Evolutionary conservation across 2,329 filamentous ascomycete species (phyloP).

Genomic region (Nemania sp.): DNA sequence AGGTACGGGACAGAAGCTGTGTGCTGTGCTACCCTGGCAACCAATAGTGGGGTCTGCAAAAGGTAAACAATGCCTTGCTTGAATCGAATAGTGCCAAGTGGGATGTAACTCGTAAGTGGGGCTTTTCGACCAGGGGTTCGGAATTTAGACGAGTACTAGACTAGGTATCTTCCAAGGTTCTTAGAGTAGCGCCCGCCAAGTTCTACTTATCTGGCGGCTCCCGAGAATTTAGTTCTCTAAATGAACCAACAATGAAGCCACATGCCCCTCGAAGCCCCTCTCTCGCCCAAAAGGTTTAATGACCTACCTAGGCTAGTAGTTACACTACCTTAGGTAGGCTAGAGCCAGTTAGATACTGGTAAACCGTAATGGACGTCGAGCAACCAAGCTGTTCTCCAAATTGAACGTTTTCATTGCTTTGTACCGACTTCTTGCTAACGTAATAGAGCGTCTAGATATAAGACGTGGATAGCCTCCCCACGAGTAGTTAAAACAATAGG

Average conservation of each 20-base stretch:
- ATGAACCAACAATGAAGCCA: background rate
- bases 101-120: background rate
- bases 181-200: background rate
- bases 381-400: too few species aligned
- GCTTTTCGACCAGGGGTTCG: background rate
- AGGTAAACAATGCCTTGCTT: constrained; percentile 46
- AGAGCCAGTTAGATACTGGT: too few species aligned
- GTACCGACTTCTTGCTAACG: too few species aligned
- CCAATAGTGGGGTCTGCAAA: constrained; percentile 42
- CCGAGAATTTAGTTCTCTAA: background rate
- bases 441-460: too few species aligned
- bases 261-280: constrained; percentile 30
- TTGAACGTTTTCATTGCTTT: too few species aligned
- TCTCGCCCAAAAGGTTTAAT: too few species aligned
- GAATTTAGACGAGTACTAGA: background rate
- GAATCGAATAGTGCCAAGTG: constrained; percentile 9
- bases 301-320: too few species aligned
- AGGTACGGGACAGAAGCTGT: constrained; percentile 28
- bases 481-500: too few species aligned
- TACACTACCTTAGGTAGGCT: too few species aligned
- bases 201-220: background rate
- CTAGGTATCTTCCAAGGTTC: background rate
- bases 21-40: constrained; percentile 45
- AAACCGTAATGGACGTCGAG: too few species aligned
- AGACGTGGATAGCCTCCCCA: too few species aligned